Evolutionary conservation across 2,329 filamentous ascomycete species (phyloP).

Genomic region (Harringtonia lauricola): DNA sequence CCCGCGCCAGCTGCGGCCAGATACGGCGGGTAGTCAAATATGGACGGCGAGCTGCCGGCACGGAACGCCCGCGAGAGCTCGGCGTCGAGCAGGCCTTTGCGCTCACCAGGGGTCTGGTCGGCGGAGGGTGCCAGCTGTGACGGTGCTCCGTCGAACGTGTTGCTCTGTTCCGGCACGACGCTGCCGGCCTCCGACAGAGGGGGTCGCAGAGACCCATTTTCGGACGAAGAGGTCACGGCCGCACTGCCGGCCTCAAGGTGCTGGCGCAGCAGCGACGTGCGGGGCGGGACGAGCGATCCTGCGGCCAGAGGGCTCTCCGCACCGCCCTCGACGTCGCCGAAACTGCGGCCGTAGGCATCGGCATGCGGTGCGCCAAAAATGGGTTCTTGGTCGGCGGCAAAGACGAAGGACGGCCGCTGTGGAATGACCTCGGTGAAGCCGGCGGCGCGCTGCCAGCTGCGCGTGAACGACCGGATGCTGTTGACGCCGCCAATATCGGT

Average conservation of each 20-base stretch:
- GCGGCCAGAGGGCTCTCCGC: conserved; percentile 14
- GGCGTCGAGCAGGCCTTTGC: conserved; percentile 27
- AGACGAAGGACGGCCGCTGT: conserved; percentile 62
- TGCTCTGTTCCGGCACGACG: conserved; percentile 24
- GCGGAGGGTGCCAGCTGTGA: background rate
- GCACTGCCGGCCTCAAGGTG: conserved; percentile 31
- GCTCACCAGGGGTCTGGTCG: conserved; percentile 22
- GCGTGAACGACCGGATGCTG: conserved; percentile 85
- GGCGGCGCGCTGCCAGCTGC: conserved; percentile 85
- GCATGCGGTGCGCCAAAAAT: conserved; percentile 18
- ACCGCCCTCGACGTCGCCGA: conserved; percentile 27
- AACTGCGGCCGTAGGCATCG: conserved; percentile 27
- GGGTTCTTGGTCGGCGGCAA: conserved; percentile 43
- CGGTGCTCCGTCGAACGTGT: background rate
- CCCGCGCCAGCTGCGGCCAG: conserved; percentile 37
- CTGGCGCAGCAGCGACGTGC: conserved; percentile 36
- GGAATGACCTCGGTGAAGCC: conserved; percentile 82
- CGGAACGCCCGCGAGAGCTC: conserved; percentile 26
- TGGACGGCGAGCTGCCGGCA: conserved; percentile 28
- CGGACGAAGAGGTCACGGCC: conserved; percentile 8
- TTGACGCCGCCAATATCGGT: conserved; percentile 80
- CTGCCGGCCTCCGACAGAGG: conserved; percentile 3
- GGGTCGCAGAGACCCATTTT: conserved; percentile 1
- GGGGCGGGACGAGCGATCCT: conserved; percentile 6
- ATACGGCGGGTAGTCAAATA: conserved; percentile 48